phyloP scores from a whole-genome alignment of 805 yeast genomes.

The Metschnikowia continentalis region DNA sequence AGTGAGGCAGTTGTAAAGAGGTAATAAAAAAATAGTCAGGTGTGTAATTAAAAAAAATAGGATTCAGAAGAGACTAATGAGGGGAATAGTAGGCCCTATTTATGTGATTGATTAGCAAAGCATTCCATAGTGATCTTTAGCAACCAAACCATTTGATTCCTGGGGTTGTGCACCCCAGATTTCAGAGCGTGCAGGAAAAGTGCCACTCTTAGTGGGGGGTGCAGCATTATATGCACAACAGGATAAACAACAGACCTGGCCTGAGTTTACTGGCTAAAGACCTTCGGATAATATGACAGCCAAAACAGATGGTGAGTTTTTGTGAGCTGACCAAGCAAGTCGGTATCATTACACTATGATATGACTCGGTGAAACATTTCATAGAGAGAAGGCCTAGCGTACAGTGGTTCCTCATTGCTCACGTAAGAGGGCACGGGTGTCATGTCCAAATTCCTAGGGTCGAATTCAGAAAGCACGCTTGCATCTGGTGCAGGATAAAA shows the following conservation, averaged over 20 bases:
- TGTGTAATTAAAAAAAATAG: not conserved
- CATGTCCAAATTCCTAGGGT: not conserved
- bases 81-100: not conserved
- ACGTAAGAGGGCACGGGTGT: not conserved
- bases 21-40: too few relatives aligned
- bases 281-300: too few relatives aligned
- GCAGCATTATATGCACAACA: not conserved
- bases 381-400: not conserved
- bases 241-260: not conserved
- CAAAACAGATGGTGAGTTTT: too few relatives aligned
- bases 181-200: not conserved
- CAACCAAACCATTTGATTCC: not conserved
- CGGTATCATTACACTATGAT: not conserved
- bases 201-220: not conserved
- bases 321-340: not conserved
- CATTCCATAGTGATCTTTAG: not conserved
- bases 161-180: conserved; percentile 1
- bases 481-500: not conserved
- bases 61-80: too few relatives aligned
- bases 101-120: not conserved
- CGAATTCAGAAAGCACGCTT: not conserved
- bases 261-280: not conserved
- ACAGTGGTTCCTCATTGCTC: not conserved
- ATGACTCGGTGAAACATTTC: not conserved
- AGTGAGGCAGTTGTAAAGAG: too few relatives aligned